Base-by-base conservation (phyloP, 2,329 filamentous ascomycete species). In the Gaeumannomyces tritici region DNA sequence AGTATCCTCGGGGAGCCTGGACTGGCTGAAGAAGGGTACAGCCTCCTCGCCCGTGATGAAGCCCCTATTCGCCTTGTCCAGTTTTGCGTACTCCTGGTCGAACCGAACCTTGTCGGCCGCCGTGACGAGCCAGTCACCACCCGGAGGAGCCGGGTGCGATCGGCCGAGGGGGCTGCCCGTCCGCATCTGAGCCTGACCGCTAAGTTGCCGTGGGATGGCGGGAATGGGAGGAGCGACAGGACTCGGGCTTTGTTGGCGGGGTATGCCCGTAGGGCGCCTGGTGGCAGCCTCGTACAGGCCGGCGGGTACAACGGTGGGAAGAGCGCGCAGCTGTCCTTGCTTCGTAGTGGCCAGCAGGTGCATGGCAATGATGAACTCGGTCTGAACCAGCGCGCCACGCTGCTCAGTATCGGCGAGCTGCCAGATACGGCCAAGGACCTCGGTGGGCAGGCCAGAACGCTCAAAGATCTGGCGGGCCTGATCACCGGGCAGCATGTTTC, bases 291-390 rank as follows among this genome's bases (percentile, higher is more conserved):
- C 95, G 71, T 96, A 96, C 6, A 99, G 79, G 13, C 89, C 90
- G 15, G 90, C 86, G 7, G 95, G 95, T 2, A 99, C 83, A 29
- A 89, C 85, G 64, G 80, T 89, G 1, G 95, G 95, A 63, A 98
- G 81, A 26, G 84, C 86, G 66, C 91, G 87, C 73, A 99, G 83
- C 33, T 87, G 82, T 27, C 92, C 90, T 15, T 87, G 89, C 79
- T 96, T 96, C 77, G 91, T 91, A 15, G 92, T 96, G 18, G 91
- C 93, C 65, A 99, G 82, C 64, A 99, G 80, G 74, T 99, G 95
- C 95, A 99, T 99, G 57, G 95, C 95, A 70, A 99, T 96, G 71
- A 96, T 90, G 73, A 99, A 99, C 70, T 98, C 95, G 18, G 92
- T 93, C 69, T 88, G 82, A 63, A 93, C 89, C 47, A 99, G 81